Conservation (phyloP, 352 stramenopile species). For the Blastocystis sp. region DNA sequence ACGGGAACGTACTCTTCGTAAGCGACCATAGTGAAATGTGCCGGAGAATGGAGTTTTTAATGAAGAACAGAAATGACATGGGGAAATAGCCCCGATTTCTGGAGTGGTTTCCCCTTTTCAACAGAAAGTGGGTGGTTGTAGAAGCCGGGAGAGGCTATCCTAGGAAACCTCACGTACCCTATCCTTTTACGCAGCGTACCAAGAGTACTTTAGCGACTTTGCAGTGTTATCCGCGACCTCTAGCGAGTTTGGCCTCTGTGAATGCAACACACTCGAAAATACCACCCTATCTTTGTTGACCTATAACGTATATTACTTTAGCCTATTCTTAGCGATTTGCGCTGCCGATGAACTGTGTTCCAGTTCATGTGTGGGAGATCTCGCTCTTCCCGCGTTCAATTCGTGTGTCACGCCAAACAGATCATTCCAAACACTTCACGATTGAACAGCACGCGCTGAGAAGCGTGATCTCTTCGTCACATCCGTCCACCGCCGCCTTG, state of each 20-base stretch:
- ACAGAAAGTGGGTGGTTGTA: conserved; percentile 32
- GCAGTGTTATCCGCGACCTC: neutral
- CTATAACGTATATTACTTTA: conserved; percentile 50
- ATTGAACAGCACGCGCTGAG: conserved; percentile 51
- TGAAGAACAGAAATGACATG: conserved; percentile 12
- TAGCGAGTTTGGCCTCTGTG: conserved; percentile 26
- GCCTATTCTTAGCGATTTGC: neutral
- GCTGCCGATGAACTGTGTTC: conserved; percentile 20
- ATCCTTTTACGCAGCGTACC: conserved; percentile 16
- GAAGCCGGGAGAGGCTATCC: neutral
- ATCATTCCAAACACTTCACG: conserved; percentile 28
- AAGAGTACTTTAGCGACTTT: conserved; percentile 59
- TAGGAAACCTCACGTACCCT: conserved; percentile 4
- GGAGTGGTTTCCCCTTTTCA: conserved; percentile 40
- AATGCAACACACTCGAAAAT: conserved; percentile 44
- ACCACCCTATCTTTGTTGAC: conserved; percentile 53
- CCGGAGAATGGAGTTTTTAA: neutral
- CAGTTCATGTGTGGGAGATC: neutral
- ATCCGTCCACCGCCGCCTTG: conserved; percentile 61
- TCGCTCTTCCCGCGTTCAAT: neutral
- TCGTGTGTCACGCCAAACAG: neutral
- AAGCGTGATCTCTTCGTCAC: conserved; percentile 43
- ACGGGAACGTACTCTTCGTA: conserved; percentile 44
- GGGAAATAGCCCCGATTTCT: neutral
- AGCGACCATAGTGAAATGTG: conserved; percentile 12